phyloP scores from a whole-genome alignment of 306 rosid genomes.

The Prunus mira region DNA sequence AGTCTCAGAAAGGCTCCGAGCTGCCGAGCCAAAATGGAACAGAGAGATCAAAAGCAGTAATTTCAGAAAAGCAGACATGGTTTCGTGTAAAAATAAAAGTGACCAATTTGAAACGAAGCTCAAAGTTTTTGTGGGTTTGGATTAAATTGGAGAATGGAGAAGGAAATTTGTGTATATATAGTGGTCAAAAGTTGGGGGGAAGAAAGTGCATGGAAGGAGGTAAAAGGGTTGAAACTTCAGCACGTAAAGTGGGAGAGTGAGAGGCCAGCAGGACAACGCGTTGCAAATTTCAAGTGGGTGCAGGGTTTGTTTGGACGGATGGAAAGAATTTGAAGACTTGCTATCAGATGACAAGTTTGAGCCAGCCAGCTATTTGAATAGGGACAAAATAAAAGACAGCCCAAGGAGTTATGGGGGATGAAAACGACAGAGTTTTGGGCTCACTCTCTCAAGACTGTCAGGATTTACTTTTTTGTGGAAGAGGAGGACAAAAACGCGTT shows the following conservation, averaged over 20 bases:
- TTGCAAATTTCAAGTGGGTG: neutral
- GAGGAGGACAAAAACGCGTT: neutral
- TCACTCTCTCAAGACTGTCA: no score
- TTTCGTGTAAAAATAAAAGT: neutral
- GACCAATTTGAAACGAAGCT: neutral
- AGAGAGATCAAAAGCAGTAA: conserved; percentile 24
- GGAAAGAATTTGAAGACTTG: neutral
- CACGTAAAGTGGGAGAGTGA: neutral
- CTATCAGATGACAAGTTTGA: neutral
- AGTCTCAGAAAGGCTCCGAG: conserved; percentile 33
- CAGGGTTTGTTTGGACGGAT: neutral
- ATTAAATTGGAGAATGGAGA: neutral
- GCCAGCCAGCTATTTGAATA: neutral
- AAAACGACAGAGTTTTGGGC: neutral
- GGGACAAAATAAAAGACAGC: conserved; percentile 8
- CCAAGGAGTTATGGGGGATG: neutral
- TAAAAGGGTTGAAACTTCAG: neutral
- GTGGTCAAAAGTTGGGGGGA: neutral
- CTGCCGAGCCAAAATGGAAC: conserved; percentile 36
- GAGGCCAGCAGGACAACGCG: conserved; percentile 48
- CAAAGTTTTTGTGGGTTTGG: neutral
- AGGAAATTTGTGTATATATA: conserved; percentile 9
- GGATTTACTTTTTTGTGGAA: neutral
- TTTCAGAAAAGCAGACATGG: neutral
- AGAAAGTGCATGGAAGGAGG: conserved; percentile 16